A percentile compares a stretch with the other conserved stretches of the same genome.
phyloP scores from a whole-genome alignment of 176 grass and related monocot species.

The Raddia distichophylla region DNA sequence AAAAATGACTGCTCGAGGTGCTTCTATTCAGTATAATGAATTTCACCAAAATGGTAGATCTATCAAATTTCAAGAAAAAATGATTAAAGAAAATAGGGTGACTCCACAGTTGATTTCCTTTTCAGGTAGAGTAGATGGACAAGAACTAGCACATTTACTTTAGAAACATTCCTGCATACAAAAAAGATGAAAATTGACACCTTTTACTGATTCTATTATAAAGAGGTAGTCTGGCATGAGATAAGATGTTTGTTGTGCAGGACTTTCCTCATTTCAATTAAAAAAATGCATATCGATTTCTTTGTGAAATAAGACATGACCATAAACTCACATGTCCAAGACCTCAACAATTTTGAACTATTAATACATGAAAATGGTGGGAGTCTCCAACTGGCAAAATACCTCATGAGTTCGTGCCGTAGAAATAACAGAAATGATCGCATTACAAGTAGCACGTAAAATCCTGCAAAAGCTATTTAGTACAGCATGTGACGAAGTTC shows the following conservation, averaged over 20 bases:
- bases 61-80: constrained; percentile 8
- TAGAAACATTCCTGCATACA: background rate
- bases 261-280: background rate
- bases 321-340: constrained; percentile 15
- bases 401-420: constrained; percentile 92
- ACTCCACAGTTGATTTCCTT: background rate
- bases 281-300: constrained; percentile 5
- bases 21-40: constrained; percentile 6
- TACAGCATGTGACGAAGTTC: constrained; percentile 91
- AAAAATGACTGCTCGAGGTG: background rate
- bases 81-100: background rate
- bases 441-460: constrained; percentile 88
- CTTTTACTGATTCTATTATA: background rate
- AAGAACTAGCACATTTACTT: background rate
- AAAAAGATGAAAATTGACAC: background rate
- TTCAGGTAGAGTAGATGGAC: background rate
- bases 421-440: constrained; percentile 73
- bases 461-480: constrained; percentile 89
- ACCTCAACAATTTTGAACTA: background rate
- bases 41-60: background rate
- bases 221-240: constrained; percentile 11
- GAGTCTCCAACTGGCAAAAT: constrained; percentile 42
- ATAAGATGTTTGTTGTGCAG: background rate
- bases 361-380: constrained; percentile 4
- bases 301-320: background rate